A percentile compares a stretch with the other conserved stretches of the same genome.
These are phyloP conservation scores for Colletotrichum incanum DNA, from an alignment of 2,329 filamentous ascomycete genomes.

Conservation along the genomic window DNA sequence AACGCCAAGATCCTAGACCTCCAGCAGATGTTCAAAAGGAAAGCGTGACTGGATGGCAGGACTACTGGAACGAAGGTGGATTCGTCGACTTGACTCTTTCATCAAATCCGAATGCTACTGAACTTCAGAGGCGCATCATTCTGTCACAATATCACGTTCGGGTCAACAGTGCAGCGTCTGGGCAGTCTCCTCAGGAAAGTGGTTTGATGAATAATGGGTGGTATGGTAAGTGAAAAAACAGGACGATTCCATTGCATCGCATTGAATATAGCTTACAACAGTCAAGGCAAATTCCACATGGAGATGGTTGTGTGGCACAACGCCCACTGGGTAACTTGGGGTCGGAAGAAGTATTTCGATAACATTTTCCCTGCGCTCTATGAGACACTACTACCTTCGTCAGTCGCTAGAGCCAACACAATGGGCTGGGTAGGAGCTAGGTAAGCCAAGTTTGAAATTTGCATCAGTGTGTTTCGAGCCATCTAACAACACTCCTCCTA, in stretches of 20 bases:
- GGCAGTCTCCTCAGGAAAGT: constrained; percentile 59
- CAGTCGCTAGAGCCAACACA: constrained; percentile 47
- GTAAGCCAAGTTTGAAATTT: background rate
- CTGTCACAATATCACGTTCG: constrained; percentile 61
- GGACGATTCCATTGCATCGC: constrained; percentile 30
- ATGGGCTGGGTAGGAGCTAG: constrained; percentile 52
- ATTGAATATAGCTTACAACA: constrained; percentile 39
- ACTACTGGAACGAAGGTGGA: constrained; percentile 58
- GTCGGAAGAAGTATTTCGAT: constrained; percentile 54
- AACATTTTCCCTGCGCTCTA: constrained; percentile 53
- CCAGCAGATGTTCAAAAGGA: constrained; percentile 48
- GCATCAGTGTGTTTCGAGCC: too few species aligned
- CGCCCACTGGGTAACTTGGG: constrained; percentile 59
- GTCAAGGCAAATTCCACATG: constrained; percentile 60
- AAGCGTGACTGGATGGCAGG: constrained; percentile 50
- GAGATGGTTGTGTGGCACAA: constrained; percentile 62
- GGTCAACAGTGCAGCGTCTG: constrained; percentile 57
- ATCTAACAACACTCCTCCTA: background rate
- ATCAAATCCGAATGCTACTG: constrained; percentile 54
- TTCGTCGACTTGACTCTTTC: constrained; percentile 59
- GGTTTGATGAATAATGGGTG: constrained; percentile 60
- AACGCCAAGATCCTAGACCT: constrained; percentile 45
- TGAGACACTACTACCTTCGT: constrained; percentile 46
- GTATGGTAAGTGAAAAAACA: constrained; percentile 53
- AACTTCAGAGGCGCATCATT: constrained; percentile 61